Percentiles rank a stretch among this genome's conserved stretches.
phyloP scores from a whole-genome alignment of 2,329 filamentous ascomycete genomes.

The Aspergillus transmontanensis region DNA sequence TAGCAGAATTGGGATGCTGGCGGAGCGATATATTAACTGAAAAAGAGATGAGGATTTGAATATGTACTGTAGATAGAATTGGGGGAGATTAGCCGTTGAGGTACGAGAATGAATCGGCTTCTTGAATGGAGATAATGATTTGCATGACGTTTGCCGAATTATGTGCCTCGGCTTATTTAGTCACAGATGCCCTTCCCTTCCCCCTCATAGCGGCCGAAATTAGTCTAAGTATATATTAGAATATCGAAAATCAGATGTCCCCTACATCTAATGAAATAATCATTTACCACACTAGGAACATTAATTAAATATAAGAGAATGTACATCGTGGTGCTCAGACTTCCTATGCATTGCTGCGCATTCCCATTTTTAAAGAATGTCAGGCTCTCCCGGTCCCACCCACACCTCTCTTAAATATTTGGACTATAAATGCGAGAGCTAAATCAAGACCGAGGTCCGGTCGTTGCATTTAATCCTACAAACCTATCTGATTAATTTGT shows the following conservation, averaged over 20 bases:
- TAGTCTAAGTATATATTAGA: background rate
- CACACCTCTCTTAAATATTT: background rate
- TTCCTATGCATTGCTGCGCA: background rate
- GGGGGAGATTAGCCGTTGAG: constrained; percentile 1
- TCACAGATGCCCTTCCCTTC: constrained; percentile 9
- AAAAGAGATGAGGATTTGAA: background rate
- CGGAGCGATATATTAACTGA: background rate
- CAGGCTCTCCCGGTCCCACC: background rate
- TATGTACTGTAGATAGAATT: background rate
- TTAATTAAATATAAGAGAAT: background rate
- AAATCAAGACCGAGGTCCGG: background rate
- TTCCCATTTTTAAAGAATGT: background rate
- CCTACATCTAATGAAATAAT: background rate
- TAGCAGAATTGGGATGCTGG: background rate
- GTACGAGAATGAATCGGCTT: constrained; percentile 36
- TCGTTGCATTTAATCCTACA: background rate
- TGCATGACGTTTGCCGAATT: constrained; percentile 42
- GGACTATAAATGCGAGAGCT: background rate
- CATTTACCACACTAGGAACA: background rate
- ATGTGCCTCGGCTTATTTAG: constrained; percentile 36
- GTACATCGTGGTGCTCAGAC: background rate
- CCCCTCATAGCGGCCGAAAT: background rate
- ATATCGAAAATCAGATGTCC: background rate
- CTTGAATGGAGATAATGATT: constrained; percentile 21
- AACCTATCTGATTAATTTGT: background rate